Base-by-base conservation (phyloP, 2,329 filamentous ascomycete species). In the Alternaria triticina region DNA sequence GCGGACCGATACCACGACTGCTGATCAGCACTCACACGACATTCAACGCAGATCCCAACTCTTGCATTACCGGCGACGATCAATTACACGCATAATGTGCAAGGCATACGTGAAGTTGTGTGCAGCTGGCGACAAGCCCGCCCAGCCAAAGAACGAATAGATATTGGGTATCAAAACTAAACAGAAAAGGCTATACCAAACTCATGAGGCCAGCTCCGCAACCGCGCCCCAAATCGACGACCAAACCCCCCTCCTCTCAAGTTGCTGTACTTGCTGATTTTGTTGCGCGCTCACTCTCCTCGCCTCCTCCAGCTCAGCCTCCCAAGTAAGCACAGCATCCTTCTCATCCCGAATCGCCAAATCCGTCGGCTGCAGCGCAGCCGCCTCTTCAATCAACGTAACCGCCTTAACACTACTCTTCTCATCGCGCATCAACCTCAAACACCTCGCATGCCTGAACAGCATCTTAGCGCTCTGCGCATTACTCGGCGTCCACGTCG, bases 401-500 rank as follows among this genome's bases (percentile, higher is more conserved):
- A 68, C 58, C 13, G 72, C 70, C 33, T 62, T 62, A 11, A 65
- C 64, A 9, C 68, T 61, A 13, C 56, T 64, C 2, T 30, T 54
- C 17, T 47, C 20, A 12, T 65, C 57, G 4, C 50, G 56, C 64
- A 73, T 66, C 56, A 74, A 27, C 17, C 72, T 57, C 33, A 71
- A 23, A 49, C 72, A 74, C 43, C 59, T 62, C 7, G 72, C 72
- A 36, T 72, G 70, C 6, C 70, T 64, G 28, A 57, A 74, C 45
- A 72, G 59, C 72, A 74, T 72, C 65, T 73, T 74, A 17, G 66
- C 69, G 20, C 49, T 57, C 52, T 74, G 72, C 47, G 67, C 59
- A 20, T 72, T 72, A 30, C 68, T 72, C 13, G 72, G 72, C 7
- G 54, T 50, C 72, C 72, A 74, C 0, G 70, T 73, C n/a, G 69